Evolutionary conservation across 202 grass and related monocot species (phyloP).

Genomic region (Digitaria exilis): DNA sequence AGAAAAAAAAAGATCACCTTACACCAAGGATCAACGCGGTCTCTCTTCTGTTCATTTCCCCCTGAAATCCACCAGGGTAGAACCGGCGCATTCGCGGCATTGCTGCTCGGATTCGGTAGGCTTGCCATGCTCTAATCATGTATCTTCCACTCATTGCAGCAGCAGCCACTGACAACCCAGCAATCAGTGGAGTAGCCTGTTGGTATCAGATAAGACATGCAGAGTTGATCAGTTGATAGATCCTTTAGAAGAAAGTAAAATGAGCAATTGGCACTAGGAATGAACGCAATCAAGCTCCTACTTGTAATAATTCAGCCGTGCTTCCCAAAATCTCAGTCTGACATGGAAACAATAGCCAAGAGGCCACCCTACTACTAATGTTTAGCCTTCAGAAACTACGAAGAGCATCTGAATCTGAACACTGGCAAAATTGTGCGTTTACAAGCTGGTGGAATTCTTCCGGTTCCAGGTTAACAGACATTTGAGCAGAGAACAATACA

Average conservation of each 20-base stretch:
- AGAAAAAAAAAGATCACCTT: slow-evolving; percentile 47
- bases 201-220: not conserved
- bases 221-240: not conserved
- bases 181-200: slow-evolving; percentile 71
- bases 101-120: slow-evolving; percentile 50
- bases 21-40: slow-evolving; percentile 88
- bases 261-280: not conserved
- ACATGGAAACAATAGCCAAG: not conserved
- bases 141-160: slow-evolving; percentile 68
- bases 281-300: not conserved
- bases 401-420: not conserved
- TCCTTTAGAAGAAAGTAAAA: not conserved
- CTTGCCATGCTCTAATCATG: slow-evolving; percentile 78
- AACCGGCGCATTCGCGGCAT: slow-evolving; percentile 61
- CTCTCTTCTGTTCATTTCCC: slow-evolving; percentile 74
- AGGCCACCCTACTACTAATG: not conserved
- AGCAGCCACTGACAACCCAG: slow-evolving; percentile 71
- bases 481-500: not conserved
- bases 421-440: not conserved
- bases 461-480: not conserved
- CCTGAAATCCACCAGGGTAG: slow-evolving; percentile 90
- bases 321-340: not conserved
- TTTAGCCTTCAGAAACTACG: not conserved
- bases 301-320: not conserved
- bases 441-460: not conserved